A percentile compares a stretch with the other conserved stretches of the same genome.
phyloP scores from a whole-genome alignment of 2,329 filamentous ascomycete genomes.

The Pestalotiopsis sp. region DNA sequence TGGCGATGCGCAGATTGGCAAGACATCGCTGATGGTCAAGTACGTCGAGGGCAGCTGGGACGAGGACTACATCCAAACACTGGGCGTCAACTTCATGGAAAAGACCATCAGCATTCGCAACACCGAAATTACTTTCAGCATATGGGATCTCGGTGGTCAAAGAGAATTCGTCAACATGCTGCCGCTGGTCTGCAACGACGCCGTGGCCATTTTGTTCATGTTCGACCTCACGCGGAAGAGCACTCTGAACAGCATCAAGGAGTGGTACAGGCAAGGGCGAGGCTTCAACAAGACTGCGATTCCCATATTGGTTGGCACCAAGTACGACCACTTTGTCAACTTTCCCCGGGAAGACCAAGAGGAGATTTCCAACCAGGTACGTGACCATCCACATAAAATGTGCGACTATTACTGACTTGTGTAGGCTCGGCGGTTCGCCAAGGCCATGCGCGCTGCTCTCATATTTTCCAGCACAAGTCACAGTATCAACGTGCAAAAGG shows the following conservation, averaged over 20 bases:
- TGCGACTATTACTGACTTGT: background rate
- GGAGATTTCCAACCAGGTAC: constrained; percentile 93
- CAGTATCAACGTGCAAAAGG: constrained; percentile 99
- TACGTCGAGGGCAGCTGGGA: constrained; percentile 99
- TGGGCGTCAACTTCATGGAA: constrained; percentile 99
- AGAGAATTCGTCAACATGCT: constrained; percentile 99
- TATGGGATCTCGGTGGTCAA: constrained; percentile 98
- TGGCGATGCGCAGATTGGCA: constrained; percentile 97
- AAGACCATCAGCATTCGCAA: constrained; percentile 99
- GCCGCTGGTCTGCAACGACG: constrained; percentile 98
- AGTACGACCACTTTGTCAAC: constrained; percentile 99
- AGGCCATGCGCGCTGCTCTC: constrained; percentile 95
- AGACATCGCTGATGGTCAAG: constrained; percentile 99
- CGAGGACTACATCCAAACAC: constrained; percentile 98
- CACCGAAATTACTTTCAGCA: constrained; percentile 98
- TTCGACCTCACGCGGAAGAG: constrained; percentile 98
- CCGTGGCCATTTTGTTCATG: constrained; percentile 99
- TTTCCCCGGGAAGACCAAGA: constrained; percentile 97
- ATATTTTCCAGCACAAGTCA: constrained; percentile 99
- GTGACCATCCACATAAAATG: background rate
- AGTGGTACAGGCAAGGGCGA: constrained; percentile 97
- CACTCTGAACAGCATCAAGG: constrained; percentile 98
- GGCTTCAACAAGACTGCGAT: constrained; percentile 99
- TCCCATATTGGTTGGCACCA: constrained; percentile 93
- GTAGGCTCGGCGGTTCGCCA: constrained; percentile 93